phyloP scores from a whole-genome alignment of 1,284 basidiomycete genomes.

The Lignosus rhinocerotis region DNA sequence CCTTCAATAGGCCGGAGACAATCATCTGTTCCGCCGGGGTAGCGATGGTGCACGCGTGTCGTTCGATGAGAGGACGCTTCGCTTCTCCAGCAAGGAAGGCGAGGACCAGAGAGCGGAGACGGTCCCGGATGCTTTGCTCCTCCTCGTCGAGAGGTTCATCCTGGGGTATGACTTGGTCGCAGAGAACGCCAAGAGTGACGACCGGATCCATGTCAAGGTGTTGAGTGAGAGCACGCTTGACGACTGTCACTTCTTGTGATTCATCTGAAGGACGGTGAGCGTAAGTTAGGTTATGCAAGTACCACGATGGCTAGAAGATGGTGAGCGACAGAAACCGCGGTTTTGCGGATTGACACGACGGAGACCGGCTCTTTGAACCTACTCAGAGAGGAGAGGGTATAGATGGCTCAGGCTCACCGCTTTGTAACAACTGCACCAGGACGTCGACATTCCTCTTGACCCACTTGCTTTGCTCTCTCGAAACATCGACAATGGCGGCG shows the following conservation, averaged over 20 bases:
- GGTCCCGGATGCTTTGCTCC: constrained; percentile 56
- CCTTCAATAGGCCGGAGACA: constrained; percentile 49
- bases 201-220: constrained; percentile 65
- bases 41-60: constrained; percentile 43
- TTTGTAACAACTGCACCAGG: constrained; percentile 70
- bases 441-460: constrained; percentile 73
- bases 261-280: constrained; percentile 49
- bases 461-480: constrained; percentile 57
- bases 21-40: constrained; percentile 50
- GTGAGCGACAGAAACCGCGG: not conserved
- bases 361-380: not conserved
- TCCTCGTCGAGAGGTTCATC: constrained; percentile 57
- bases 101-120: constrained; percentile 57
- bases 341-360: not conserved
- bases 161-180: constrained; percentile 60
- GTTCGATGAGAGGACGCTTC: constrained; percentile 46
- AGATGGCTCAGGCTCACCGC: constrained; percentile 47
- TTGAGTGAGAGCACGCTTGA: constrained; percentile 57
- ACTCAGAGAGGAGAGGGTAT: not conserved
- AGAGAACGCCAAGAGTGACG: constrained; percentile 63
- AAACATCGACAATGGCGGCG: constrained; percentile 60
- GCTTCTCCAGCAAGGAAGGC: constrained; percentile 58
- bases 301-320: too few relatives aligned
- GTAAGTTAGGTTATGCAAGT: not conserved
- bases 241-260: constrained; percentile 58